Conservation (phyloP, 2,329 filamentous ascomycete genomes). For the Colletotrichum salicis region DNA sequence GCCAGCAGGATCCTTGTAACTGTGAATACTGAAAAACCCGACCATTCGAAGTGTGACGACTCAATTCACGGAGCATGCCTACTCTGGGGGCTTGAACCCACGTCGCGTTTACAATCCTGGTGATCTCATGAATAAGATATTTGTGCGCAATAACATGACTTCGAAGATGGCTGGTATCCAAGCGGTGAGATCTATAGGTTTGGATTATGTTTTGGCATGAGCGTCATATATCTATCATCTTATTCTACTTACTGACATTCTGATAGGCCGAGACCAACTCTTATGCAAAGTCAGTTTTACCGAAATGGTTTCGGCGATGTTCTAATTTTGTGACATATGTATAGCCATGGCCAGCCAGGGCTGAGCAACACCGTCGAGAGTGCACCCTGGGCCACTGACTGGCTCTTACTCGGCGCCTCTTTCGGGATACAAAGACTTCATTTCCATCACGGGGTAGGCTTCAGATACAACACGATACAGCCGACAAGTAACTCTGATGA, state of each 20-base stretch:
- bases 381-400: slow-evolving; percentile 5
- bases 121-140: background rate
- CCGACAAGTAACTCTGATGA: slow-evolving; percentile 8
- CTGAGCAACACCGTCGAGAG: slow-evolving; percentile 11
- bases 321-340: background rate
- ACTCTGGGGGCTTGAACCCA: background rate
- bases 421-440: background rate
- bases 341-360: background rate
- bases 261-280: background rate
- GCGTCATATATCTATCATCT: background rate
- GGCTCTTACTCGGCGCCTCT: slow-evolving; percentile 4
- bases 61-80: background rate
- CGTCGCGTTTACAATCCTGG: background rate
- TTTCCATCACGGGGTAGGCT: slow-evolving; percentile 9
- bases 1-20: background rate
- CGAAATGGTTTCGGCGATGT: no score
- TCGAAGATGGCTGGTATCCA: background rate
- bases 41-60: background rate
- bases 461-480: slow-evolving; percentile 5
- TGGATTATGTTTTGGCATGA: slow-evolving; percentile 3
- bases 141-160: slow-evolving; percentile 3
- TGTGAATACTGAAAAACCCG: background rate
- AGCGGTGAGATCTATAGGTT: background rate
- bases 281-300: slow-evolving; percentile 2
- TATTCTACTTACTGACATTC: background rate